Percentiles rank a stretch among this genome's conserved stretches.
Conservation (phyloP, 768 basidiomycete species). For the Rhodocollybia butyracea region DNA sequence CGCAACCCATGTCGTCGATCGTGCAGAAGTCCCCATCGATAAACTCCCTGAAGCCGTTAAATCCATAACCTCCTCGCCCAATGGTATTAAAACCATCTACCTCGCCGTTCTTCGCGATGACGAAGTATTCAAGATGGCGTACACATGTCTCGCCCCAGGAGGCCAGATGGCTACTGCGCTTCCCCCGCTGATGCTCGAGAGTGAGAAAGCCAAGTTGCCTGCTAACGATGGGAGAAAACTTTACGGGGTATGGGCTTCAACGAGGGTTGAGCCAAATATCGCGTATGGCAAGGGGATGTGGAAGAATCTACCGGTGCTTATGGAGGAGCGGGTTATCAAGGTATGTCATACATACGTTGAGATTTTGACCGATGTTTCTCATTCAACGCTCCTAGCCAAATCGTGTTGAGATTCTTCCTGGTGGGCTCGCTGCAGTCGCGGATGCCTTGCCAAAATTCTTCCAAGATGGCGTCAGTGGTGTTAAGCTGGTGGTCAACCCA, state of each 20-base stretch:
- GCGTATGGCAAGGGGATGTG: not conserved
- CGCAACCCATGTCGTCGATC: slow-evolving; percentile 37
- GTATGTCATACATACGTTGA: not conserved
- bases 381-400: not conserved
- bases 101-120: not conserved
- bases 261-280: not conserved
- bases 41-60: not conserved
- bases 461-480: not conserved
- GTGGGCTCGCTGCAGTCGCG: not conserved
- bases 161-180: slow-evolving; percentile 1
- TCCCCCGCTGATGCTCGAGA: not conserved
- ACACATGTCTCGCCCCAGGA: not conserved
- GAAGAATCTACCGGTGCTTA: not conserved
- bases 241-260: not conserved
- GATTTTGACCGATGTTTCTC: not conserved
- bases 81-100: slow-evolving; percentile 4
- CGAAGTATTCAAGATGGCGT: not conserved
- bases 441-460: not conserved
- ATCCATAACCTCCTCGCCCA: not conserved
- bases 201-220: not conserved
- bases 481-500: slow-evolving; percentile 1
- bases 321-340: not conserved
- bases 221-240: slow-evolving; percentile 2
- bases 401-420: not conserved
- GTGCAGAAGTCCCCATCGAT: slow-evolving; percentile 1